These are phyloP conservation scores for Taxawa tesnikishii DNA, from an alignment of 2,329 filamentous ascomycete species.

Conservation along the genomic window DNA sequence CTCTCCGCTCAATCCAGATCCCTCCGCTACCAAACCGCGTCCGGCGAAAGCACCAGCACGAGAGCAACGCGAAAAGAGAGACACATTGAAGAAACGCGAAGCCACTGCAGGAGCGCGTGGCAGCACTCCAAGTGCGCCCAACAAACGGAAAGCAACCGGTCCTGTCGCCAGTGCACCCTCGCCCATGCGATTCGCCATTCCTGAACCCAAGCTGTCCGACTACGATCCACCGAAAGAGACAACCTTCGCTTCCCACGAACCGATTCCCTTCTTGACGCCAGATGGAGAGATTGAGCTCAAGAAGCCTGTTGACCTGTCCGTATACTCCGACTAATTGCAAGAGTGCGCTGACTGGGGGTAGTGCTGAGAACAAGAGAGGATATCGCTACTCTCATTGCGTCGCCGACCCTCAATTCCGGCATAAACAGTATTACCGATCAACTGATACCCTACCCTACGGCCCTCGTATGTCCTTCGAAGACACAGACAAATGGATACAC, in stretches of 20 bases:
- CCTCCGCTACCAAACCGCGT: constrained; percentile 33
- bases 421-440: constrained; percentile 77
- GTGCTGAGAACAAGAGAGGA: constrained; percentile 52
- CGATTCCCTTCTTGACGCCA: constrained; percentile 28
- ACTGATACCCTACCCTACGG: constrained; percentile 77
- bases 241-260: constrained; percentile 34
- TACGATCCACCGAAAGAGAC: constrained; percentile 37
- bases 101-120: constrained; percentile 24
- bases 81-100: constrained; percentile 32
- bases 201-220: constrained; percentile 32
- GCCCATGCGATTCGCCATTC: constrained; percentile 39
- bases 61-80: constrained; percentile 24
- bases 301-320: constrained; percentile 33
- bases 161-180: constrained; percentile 23
- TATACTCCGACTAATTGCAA: too few species aligned
- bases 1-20: constrained; percentile 62
- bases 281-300: constrained; percentile 30
- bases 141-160: constrained; percentile 23
- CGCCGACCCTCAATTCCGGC: constrained; percentile 75
- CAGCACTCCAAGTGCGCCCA: constrained; percentile 22
- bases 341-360: background rate
- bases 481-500: constrained; percentile 73
- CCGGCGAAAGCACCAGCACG: constrained; percentile 27
- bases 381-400: constrained; percentile 89
- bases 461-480: constrained; percentile 82